Evolutionary conservation across 441 rosid species (phyloP).

Genomic region (Hura crepitans): DNA sequence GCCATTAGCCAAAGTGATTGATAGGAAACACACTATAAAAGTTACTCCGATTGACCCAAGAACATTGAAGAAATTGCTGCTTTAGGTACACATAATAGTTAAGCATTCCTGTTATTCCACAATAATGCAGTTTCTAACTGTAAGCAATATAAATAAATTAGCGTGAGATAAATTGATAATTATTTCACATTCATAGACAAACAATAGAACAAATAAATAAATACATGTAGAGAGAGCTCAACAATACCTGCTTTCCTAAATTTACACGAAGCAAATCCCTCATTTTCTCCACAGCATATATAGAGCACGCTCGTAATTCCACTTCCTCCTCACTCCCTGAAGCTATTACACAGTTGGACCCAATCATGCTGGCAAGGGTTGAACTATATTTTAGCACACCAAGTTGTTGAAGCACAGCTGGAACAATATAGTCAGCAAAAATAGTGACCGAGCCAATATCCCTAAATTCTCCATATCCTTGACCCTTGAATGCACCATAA

Average conservation of each 20-base stretch:
- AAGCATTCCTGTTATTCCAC: neutral
- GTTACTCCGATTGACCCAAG: neutral
- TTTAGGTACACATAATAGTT: neutral
- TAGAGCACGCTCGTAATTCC: constrained; percentile 73
- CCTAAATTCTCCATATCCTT: constrained; percentile 60
- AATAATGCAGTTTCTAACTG: neutral
- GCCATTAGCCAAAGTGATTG: neutral
- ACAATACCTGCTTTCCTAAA: constrained; percentile 57
- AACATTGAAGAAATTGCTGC: neutral
- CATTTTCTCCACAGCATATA: constrained; percentile 75
- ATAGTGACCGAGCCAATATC: constrained; percentile 64
- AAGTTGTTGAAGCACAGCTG: constrained; percentile 68
- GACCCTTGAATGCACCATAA: constrained; percentile 78
- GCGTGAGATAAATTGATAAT: neutral
- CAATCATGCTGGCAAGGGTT: constrained; percentile 41
- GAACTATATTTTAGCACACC: constrained; percentile 68
- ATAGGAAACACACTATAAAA: neutral
- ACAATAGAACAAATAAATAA: neutral
- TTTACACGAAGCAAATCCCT: constrained; percentile 49
- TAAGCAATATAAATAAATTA: neutral
- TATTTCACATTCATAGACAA: neutral
- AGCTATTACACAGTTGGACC: constrained; percentile 42
- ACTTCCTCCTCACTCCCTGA: constrained; percentile 78
- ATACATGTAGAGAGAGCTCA: neutral
- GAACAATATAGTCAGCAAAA: constrained; percentile 77